phyloP scores from a whole-genome alignment of 2,329 filamentous ascomycete species.

The Dactylella cylindrospora region DNA sequence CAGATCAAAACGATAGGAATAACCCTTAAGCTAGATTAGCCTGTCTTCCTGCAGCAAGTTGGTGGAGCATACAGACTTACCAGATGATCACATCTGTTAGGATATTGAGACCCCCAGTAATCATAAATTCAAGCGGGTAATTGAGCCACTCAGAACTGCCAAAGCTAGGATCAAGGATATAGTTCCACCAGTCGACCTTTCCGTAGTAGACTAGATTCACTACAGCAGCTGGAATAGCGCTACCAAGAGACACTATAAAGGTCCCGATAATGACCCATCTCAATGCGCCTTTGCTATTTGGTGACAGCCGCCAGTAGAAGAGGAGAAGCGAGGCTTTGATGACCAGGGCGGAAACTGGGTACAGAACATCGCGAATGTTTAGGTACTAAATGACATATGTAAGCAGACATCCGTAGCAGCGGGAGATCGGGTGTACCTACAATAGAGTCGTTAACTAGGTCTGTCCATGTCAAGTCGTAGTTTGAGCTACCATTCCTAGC shows the following conservation, averaged over 20 bases:
- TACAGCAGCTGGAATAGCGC: constrained; percentile 17
- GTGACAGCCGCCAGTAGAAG: constrained; percentile 31
- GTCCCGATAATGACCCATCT: constrained; percentile 27
- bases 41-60: no score
- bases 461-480: constrained; percentile 31
- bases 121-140: constrained; percentile 33
- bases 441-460: constrained; percentile 29
- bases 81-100: constrained; percentile 29
- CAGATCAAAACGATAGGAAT: constrained; percentile 32
- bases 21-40: constrained; percentile 7
- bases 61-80: background rate
- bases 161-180: constrained; percentile 23
- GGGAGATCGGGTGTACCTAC: constrained; percentile 1
- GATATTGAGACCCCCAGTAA: constrained; percentile 26
- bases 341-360: constrained; percentile 17
- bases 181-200: constrained; percentile 39
- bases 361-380: constrained; percentile 26
- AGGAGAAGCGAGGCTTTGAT: constrained; percentile 26
- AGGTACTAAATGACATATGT: constrained; percentile 5
- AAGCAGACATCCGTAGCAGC: background rate
- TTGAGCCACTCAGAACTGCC: constrained; percentile 13
- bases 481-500: constrained; percentile 28
- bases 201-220: constrained; percentile 37
- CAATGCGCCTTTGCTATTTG: constrained; percentile 15
- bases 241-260: constrained; percentile 25